Evolutionary conservation across 441 rosid species (phyloP).

Genomic region (Populus hybrid): DNA sequence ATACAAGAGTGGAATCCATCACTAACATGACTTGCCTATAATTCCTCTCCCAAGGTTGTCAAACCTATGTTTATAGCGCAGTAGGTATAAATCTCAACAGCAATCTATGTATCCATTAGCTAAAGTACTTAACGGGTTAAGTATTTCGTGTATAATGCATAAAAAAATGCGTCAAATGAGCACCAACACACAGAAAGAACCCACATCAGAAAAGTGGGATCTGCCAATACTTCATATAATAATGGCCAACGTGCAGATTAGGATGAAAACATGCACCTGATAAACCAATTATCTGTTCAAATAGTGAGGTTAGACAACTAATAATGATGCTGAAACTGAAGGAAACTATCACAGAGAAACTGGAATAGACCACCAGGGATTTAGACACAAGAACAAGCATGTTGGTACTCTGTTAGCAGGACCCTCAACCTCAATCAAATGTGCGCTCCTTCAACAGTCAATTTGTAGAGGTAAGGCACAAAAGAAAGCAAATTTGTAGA

Average conservation of each 20-base stretch:
- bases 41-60: not conserved
- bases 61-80: not conserved
- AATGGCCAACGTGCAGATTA: slow-evolving; percentile 3
- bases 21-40: not conserved
- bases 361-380: not conserved
- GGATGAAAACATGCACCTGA: not conserved
- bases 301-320: not conserved
- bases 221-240: not conserved
- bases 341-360: not conserved
- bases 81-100: not conserved
- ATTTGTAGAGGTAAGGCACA: not conserved
- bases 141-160: not conserved
- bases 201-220: not conserved
- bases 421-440: not conserved
- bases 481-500: not conserved
- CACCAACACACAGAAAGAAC: not conserved
- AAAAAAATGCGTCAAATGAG: no score
- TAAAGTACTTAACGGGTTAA: not conserved
- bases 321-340: not conserved
- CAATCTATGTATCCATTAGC: not conserved
- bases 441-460: not conserved
- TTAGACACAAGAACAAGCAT: not conserved
- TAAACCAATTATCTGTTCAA: not conserved
- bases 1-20: not conserved
- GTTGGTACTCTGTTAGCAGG: not conserved